Evolutionary conservation across 768 basidiomycete species (phyloP).

Genomic region (Russula sp.): DNA sequence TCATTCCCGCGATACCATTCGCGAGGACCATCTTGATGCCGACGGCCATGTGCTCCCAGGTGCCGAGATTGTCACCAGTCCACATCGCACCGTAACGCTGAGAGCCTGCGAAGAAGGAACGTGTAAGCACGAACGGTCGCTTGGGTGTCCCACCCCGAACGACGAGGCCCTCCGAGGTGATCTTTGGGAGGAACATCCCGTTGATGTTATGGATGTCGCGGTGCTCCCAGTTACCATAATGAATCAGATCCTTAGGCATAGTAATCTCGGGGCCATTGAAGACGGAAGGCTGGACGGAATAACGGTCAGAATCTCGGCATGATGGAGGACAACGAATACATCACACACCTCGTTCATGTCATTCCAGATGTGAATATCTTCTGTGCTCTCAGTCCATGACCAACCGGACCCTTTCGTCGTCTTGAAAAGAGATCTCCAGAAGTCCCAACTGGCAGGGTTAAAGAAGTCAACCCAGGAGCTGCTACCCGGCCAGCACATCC

Average conservation of each 20-base stretch:
- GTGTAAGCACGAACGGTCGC: conserved; percentile 93
- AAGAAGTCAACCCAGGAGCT: conserved; percentile 98
- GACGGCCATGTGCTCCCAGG: conserved; percentile 96
- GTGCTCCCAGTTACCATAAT: conserved; percentile 96
- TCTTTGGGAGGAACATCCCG: conserved; percentile 87
- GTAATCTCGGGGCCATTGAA: conserved; percentile 98
- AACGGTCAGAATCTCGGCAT: conserved; percentile 1
- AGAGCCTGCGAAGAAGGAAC: conserved; percentile 92
- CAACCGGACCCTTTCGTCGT: conserved; percentile 48
- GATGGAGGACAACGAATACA: background rate
- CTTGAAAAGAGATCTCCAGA: conserved; percentile 88
- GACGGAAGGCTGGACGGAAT: conserved; percentile 71
- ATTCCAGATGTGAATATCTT: conserved; percentile 91
- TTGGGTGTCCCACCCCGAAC: conserved; percentile 67
- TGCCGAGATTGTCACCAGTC: conserved; percentile 97
- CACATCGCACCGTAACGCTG: conserved; percentile 97
- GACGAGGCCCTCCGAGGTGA: conserved; percentile 74
- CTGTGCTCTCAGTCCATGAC: conserved; percentile 76
- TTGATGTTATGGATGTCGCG: conserved; percentile 97
- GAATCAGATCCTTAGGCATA: conserved; percentile 69
- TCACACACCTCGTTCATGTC: conserved; percentile 93
- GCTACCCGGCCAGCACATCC: conserved; percentile 98
- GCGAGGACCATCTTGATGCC: conserved; percentile 91
- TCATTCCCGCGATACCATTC: conserved; percentile 84
- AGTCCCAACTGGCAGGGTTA: conserved; percentile 82